Base-by-base conservation (phyloP, 2,329 filamentous ascomycete genomes). In the Pseudogymnoascus sp. region DNA sequence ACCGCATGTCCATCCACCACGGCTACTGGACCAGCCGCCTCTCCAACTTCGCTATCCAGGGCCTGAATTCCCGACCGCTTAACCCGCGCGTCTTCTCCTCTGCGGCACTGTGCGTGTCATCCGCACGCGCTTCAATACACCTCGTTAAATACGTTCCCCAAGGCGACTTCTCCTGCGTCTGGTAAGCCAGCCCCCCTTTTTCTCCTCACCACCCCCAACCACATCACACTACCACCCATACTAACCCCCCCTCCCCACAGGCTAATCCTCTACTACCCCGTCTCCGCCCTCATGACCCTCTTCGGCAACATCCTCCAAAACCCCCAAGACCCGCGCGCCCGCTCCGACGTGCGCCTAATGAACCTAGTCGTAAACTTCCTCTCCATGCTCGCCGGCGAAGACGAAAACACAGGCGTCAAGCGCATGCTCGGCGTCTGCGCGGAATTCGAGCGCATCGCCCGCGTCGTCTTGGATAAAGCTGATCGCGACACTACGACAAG, bases 281-380 rank as follows among this genome's bases (percentile, higher is more conserved):
- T 99, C 7, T 96, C 95, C 0, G 90, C 95, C 1, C 83, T 98
- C 4, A 92, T 99, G 51, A 98, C 95, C 0, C 79, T 99, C 1
- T 99, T 99, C 72, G 93, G 93, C 65, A 97, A 98, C 72, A 96
- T 98, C 57, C 78, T 99, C 0, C 95, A 99, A 74, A 98, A 98
- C 70, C 95, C 95, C 0, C 85, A 93, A 65, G 95, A 99, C 72
- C 86, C 90, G 1, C 85, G 92, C 54, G 93, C 93, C 45, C 87
- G 92, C 63, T 92, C 92, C 0, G 95, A 99, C 74, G 86, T 95
- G 14, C 89, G 90, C 68, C 78, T 98, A 19, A 97, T 99, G 92
- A 92, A 88, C 69, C 82, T 93, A 6, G 95, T 99, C 0, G 93
- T 98, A 63, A 92, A 87, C 48, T 99, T 98, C 76, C 78, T 99